Evolutionary conservation across 2,329 filamentous ascomycete species (phyloP), one percentile per base, ranked within the genome.

Genomic region (Tolypocladium amazonense): DNA sequence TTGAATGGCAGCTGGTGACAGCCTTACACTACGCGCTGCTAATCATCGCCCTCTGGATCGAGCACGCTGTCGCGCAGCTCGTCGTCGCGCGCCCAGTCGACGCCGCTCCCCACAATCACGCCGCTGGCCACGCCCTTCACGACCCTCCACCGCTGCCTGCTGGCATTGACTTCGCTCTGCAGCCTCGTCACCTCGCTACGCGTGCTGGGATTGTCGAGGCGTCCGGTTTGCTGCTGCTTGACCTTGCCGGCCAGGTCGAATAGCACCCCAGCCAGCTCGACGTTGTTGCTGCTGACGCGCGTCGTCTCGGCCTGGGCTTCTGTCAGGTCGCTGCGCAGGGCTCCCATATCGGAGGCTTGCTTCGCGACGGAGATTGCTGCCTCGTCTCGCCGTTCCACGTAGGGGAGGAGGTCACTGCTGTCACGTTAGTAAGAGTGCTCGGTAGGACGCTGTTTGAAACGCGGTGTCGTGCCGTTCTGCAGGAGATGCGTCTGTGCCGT

Each of bases 121-220:
- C 88, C 90, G 67, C 88, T 89, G n/a, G 88, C 81, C 50, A 91
- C 84, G 30, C 84, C 88, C 75, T 93, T 94, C 72, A 93, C 83
- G 25, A 88, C 85, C 67, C 85, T 84, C 86, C 87, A 90, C 67
- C 82, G 81, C 64, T 85, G 84, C 62, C 83, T 83, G 69, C 85
- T 87, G 27, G 77, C 76, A 66, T 81, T 85, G 61, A 89, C 74
- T 47, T 86, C 80, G 7, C 70, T 73, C 66, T 90, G 84, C 14
- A 87, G 75, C 56, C 74, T 74, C 41, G 80, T 74, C 33, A 91
- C 76, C 69, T 88, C 79, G n/a, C 72, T 73, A 60, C 78, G 77
- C 41, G 81, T 72, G 30, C 76, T 78, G 7, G 77, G 72, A 65
- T 88, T 80, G 43, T 78, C 73, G 33, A 82, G 76, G n/a, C 80